Percentiles rank a stretch among this genome's conserved stretches.
These are phyloP conservation scores for Calonectria crousiana DNA, from an alignment of 2,329 filamentous ascomycete genomes.

Conservation along the genomic window DNA sequence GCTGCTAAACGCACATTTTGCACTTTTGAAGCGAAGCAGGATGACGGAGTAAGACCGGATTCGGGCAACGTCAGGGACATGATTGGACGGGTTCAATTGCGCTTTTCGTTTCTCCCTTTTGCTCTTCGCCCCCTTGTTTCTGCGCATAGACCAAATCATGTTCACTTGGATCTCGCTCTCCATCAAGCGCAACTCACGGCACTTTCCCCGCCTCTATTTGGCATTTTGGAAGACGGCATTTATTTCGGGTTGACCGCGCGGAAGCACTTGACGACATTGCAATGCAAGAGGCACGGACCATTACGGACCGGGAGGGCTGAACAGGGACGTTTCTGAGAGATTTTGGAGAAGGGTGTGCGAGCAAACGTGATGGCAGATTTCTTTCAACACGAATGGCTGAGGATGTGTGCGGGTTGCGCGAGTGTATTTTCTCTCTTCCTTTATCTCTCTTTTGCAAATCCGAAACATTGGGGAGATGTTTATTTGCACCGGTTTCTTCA, in stretches of 20 bases:
- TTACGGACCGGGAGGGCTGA: constrained; percentile 16
- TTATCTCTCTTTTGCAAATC: constrained; percentile 23
- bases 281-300: constrained; percentile 16
- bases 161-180: constrained; percentile 49
- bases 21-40: constrained; percentile 42
- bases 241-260: constrained; percentile 27
- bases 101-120: constrained; percentile 43
- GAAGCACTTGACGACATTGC: constrained; percentile 18
- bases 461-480: constrained; percentile 23
- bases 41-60: constrained; percentile 44
- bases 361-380: constrained; percentile 33
- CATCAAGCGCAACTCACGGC: constrained; percentile 32
- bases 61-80: constrained; percentile 45
- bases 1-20: constrained; percentile 76
- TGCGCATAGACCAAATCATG: constrained; percentile 53
- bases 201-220: constrained; percentile 24
- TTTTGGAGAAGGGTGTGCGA: constrained; percentile 20
- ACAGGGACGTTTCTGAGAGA: constrained; percentile 28
- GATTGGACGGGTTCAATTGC: constrained; percentile 47
- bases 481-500: constrained; percentile 14
- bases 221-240: constrained; percentile 35
- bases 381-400: constrained; percentile 26
- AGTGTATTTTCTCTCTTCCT: constrained; percentile 40
- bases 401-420: constrained; percentile 31
- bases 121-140: constrained; percentile 40